Base-by-base conservation (phyloP, 805 yeast species). In the Candida sakaeoensis region DNA sequence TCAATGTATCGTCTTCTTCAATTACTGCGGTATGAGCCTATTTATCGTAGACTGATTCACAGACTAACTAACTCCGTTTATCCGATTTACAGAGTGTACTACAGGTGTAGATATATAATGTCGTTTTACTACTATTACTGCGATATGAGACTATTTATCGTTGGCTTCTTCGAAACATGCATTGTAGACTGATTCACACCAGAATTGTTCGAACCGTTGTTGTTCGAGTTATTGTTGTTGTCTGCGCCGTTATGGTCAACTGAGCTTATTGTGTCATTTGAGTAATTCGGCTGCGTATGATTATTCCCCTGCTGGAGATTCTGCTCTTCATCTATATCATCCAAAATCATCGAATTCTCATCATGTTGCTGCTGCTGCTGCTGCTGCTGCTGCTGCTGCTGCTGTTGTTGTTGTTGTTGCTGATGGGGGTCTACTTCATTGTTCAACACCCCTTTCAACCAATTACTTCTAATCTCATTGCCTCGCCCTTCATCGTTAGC, bases 381-480 rank as follows among this genome's bases (percentile, higher is more conserved):
- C 22, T 22, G 10, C n/a, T 14, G 10, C 13, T 28, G 13, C 29
- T 21, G 21, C 13, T 17, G 29, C 10, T 23, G 8, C 18, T 30
- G 12, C 13, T 8, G 35, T 28, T 8, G 10, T 10, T 17, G 31
- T 42, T 13, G 9, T 27, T 27, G 30, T 27, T 27, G 15, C 15
- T 27, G 33, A 13, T 19, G n/a, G n/a, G n/a, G n/a, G n/a, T n/a
- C n/a, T n/a, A n/a, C 43, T 14, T 51, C 56, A 6, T 54, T 57
- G 36, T 60, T 60, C 15, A 60, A 43, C 3, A 60, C 63, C 1
- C 60, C 65, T 21, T 48, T 51, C 14, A 60, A 46, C 65, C 64
- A 60, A 37, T 38, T 46, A 32, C 51, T 48, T 22, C 53, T 48
- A 14, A 26, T 25, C 5, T 33, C 40, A 24, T 37, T 25, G 12